Percentiles rank a stretch among this genome's conserved stretches.
Conservation (phyloP, 2,329 filamentous ascomycete genomes). For the Lojkania enalia region DNA sequence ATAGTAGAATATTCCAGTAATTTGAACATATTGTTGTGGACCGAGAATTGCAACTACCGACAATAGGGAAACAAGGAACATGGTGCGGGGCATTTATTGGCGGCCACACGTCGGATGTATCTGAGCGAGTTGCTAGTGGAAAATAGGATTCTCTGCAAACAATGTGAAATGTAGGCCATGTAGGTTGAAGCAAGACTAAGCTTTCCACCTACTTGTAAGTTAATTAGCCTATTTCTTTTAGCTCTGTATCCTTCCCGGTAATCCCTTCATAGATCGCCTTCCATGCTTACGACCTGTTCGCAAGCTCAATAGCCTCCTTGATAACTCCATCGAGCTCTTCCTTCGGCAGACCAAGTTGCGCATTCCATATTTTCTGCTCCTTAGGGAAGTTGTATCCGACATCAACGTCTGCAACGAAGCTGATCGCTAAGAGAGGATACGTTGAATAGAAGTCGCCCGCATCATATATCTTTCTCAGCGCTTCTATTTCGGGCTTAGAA, state of each 20-base stretch:
- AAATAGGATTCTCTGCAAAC: too few species aligned
- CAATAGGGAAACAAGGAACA: too few species aligned
- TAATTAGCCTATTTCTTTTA: too few species aligned
- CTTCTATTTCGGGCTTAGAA: constrained; percentile 11
- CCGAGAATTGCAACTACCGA: background rate
- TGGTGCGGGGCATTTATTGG: too few species aligned
- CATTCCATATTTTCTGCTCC: constrained; percentile 26
- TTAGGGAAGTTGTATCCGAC: constrained; percentile 24
- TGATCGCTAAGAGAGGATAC: constrained; percentile 22
- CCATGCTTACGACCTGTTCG: constrained; percentile 5
- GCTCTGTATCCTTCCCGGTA: too few species aligned
- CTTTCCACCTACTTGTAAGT: too few species aligned
- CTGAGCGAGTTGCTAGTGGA: too few species aligned
- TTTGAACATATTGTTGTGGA: background rate
- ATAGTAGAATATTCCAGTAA: background rate
- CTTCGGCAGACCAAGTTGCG: constrained; percentile 22
- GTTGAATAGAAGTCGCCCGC: constrained; percentile 21
- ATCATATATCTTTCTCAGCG: constrained; percentile 16
- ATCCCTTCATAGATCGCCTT: too few species aligned
- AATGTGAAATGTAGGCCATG: too few species aligned
- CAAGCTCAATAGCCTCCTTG: constrained; percentile 15
- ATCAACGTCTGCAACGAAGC: constrained; percentile 27
- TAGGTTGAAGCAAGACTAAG: too few species aligned
- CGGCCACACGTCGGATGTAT: too few species aligned
- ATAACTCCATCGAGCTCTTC: constrained; percentile 25